Base-by-base conservation (phyloP, 2,329 filamentous ascomycete genomes). In the Nothopassalora personata region DNA sequence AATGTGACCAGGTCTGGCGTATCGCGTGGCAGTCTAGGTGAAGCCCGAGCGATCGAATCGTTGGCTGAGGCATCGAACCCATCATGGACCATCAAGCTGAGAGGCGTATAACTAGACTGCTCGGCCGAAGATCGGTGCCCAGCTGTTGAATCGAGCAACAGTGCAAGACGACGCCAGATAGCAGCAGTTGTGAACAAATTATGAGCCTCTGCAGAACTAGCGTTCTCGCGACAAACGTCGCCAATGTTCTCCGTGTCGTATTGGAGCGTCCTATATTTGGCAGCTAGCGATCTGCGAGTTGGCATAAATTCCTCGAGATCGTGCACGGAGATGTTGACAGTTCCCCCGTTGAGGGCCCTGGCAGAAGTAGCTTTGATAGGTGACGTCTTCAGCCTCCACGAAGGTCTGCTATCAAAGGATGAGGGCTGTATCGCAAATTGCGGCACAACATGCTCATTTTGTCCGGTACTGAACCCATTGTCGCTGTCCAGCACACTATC, bases 141-240 rank as follows among this genome's bases (percentile, higher is more conserved):
- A 27, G 6, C 60, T 47, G 90, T 85, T 65, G 89, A 88, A 64
- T 86, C 85, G 49, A 97, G 77, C 5, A 97, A 79, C 59, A 97
- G 78, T 18, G 85, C 87, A 56, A 91, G 80, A 64, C 97, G 87
- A 52, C 83, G 84, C 94, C 94, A 99, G 6, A 96, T 83, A 66
- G 91, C 85, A 28, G 88, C 87, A 31, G 95, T 75, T 63, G 96
- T 90, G 13, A 79, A 73, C 63, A 85, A 83, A 4, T 87, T 89
- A 65, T 88, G 81, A 62, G 84, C 86, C 65, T 85, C 81, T 8
- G 93, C 92, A 49, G 95, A 85, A 1, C 77, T 76, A 8, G 91
- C 90, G 72, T 99, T 99, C 68, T 95, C 88, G 48, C 83, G 80
- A 73, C 93, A 97, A 3, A 96, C 85, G 39, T 88, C 83, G n/a